Evolutionary conservation across 352 stramenopile species (phyloP).

Genomic region (Globisporangium irregulare): DNA sequence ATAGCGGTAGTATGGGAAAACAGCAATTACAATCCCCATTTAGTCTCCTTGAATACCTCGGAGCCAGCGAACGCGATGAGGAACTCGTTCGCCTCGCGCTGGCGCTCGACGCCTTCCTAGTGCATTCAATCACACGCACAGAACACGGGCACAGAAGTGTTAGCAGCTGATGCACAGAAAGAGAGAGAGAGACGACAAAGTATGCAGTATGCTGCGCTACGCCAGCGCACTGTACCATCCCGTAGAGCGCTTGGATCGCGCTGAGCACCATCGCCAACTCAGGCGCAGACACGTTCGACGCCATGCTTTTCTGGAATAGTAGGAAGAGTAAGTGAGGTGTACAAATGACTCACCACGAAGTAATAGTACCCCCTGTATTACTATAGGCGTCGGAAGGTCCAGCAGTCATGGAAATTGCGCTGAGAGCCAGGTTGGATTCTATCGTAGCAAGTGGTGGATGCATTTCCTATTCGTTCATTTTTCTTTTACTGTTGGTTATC

Average conservation of each 20-base stretch:
- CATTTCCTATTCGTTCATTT: neutral
- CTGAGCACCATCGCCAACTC: constrained; percentile 42
- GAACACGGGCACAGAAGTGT: too few relatives aligned
- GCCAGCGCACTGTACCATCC: constrained; percentile 34
- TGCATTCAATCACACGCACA: neutral
- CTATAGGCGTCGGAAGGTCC: too few relatives aligned
- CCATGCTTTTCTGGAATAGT: constrained; percentile 1
- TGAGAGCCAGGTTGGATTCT: too few relatives aligned
- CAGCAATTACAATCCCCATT: neutral
- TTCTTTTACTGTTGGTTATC: neutral
- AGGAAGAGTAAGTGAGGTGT: neutral
- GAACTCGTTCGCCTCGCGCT: constrained; percentile 71
- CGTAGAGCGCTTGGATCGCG: constrained; percentile 61
- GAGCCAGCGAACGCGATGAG: constrained; percentile 51
- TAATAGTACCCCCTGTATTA: neutral
- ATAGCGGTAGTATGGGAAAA: neutral
- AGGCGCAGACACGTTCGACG: neutral
- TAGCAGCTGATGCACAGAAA: too few relatives aligned
- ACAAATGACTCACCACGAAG: neutral
- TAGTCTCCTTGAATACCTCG: constrained; percentile 21
- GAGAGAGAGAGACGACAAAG: too few relatives aligned
- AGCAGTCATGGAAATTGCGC: too few relatives aligned
- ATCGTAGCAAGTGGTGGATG: too few relatives aligned
- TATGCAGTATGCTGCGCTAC: too few relatives aligned
- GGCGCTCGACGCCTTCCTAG: constrained; percentile 54